phyloP scores from a whole-genome alignment of 768 basidiomycete species.

The Leucosporidium scottii region DNA sequence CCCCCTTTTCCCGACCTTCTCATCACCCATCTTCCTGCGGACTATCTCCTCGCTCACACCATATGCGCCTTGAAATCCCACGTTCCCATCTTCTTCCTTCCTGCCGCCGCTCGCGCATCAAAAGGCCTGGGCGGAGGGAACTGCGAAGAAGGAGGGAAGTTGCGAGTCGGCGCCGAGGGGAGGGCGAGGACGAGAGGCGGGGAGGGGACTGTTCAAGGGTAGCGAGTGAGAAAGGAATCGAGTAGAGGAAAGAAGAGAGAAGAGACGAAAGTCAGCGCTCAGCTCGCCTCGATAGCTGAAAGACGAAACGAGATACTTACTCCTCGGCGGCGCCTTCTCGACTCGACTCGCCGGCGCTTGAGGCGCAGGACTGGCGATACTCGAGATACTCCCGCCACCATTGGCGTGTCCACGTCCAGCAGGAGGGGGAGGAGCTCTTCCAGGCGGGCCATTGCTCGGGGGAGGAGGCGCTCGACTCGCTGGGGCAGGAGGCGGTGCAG shows the following conservation, averaged over 20 bases:
- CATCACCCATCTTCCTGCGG: too few species aligned
- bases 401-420: background rate
- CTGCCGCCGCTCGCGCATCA: background rate
- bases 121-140: constrained; percentile 31
- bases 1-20: background rate
- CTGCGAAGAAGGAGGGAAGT: constrained; percentile 18
- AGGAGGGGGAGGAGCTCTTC: background rate
- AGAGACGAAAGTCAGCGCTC: background rate
- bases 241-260: background rate
- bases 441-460: background rate
- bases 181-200: constrained; percentile 16
- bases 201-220: constrained; percentile 12
- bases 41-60: background rate
- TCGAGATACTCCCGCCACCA: background rate
- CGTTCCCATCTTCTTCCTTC: constrained; percentile 6
- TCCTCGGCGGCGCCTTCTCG: background rate
- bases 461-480: background rate
- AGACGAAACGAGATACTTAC: too few species aligned
- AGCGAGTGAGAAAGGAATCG: background rate
- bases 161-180: constrained; percentile 29
- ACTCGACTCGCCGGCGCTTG: background rate
- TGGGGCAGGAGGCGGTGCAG: background rate
- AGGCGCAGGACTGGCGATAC: background rate
- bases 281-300: too few species aligned
- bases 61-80: constrained; percentile 30